phyloP scores from a whole-genome alignment of 139 green algal genomes.

The Eudorina sp. region DNA sequence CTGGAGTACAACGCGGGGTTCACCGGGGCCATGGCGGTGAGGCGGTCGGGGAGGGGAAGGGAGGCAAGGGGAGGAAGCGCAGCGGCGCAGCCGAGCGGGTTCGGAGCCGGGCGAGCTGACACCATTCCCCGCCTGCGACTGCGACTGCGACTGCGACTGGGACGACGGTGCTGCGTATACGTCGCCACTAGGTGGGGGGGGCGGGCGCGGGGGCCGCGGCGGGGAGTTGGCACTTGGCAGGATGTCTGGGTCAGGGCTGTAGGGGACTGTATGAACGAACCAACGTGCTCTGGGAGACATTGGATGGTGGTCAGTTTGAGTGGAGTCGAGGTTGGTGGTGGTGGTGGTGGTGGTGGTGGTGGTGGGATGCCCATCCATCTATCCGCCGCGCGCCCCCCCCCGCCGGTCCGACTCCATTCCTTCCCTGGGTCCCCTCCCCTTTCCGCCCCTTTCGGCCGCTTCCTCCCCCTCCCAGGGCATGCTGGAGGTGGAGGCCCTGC shows the following conservation, averaged over 20 bases:
- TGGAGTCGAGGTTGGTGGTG: no score
- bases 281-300: no score
- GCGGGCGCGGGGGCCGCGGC: no score
- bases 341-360: no score
- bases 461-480: background rate
- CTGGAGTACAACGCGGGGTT: conserved; percentile 63
- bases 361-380: no score
- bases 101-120: background rate
- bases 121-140: background rate
- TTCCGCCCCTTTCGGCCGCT: background rate
- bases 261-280: no score
- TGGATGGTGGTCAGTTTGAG: no score
- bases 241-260: no score
- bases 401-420: background rate
- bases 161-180: no score
- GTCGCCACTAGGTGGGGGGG: no score
- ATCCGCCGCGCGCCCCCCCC: background rate
- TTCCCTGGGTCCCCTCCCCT: background rate
- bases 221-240: no score
- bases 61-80: no score
- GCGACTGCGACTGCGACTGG: background rate
- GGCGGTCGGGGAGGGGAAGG: background rate
- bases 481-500: background rate
- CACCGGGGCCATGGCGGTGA: conserved; percentile 47
- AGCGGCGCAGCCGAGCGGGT: background rate